Percentiles rank a stretch among this genome's conserved stretches.
These are phyloP conservation scores for Verticillium zaregamsianum DNA, from an alignment of 2,329 filamentous ascomycete genomes.

Conservation along the genomic window DNA sequence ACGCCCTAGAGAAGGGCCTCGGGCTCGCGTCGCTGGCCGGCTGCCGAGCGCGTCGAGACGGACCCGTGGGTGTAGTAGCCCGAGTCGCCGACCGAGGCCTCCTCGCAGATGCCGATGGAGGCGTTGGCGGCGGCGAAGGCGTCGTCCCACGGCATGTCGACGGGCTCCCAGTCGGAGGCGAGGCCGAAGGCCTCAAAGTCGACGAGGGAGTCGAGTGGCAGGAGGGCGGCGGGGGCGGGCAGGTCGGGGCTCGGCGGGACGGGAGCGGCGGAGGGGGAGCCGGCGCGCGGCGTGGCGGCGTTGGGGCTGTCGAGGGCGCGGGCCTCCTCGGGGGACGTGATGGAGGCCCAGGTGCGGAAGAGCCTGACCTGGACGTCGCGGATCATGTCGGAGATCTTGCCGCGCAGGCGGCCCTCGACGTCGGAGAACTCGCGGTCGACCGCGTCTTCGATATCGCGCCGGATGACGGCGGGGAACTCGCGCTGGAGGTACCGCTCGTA, in stretches of 20 bases:
- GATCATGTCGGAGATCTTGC: conserved; percentile 18
- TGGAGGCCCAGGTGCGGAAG: conserved; percentile 14
- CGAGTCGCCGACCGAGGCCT: background rate
- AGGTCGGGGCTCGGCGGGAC: background rate
- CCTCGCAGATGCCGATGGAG: background rate
- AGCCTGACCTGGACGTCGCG: conserved; percentile 15
- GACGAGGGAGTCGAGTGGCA: too few species aligned
- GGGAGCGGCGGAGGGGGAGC: background rate
- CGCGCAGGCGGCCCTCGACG: conserved; percentile 18
- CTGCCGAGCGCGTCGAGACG: background rate
- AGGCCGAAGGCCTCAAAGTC: too few species aligned
- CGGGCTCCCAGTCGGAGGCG: background rate
- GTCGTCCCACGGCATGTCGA: too few species aligned
- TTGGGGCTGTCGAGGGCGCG: conserved; percentile 4
- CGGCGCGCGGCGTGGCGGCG: too few species aligned
- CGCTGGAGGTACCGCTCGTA: conserved; percentile 22
- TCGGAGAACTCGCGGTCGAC: conserved; percentile 19
- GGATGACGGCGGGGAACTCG: conserved; percentile 25
- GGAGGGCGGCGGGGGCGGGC: background rate
- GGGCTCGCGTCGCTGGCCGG: background rate
- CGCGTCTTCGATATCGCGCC: conserved; percentile 23
- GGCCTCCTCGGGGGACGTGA: conserved; percentile 7
- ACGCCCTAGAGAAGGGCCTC: too few species aligned
- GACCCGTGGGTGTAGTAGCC: background rate
- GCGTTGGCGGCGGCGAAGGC: background rate